Base-by-base conservation (phyloP, 345 rosid genomes). In the Eucalyptus pumila region DNA sequence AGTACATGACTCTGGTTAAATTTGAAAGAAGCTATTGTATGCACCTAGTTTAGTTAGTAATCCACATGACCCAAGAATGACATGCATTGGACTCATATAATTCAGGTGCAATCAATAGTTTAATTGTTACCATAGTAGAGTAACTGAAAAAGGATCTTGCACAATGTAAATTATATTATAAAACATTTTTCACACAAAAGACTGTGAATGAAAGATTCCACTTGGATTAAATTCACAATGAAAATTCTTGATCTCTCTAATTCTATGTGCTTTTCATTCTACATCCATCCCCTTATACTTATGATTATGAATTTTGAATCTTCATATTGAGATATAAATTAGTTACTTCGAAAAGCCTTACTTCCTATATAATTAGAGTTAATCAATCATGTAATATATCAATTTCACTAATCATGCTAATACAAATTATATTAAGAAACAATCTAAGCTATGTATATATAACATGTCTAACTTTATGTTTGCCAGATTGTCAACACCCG, bases 401-500 rank as follows among this genome's bases (percentile, higher is more conserved):
- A 5, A 1, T 58, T 58, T 6, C 3, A 0, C 67, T 60, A 27
- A 32, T 2, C 32, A 0, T 60, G 16, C 32, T 60, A 3, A 16
- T 60, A 27, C 15, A 27, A 11, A 27, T 60, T 27, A 4, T 4
- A 27, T 60, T 6, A 16, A 27, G 1, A 27, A 60, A 60, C 13
- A 60, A 60, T 60, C 69, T 56, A 26, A 27, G n/a, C 8, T 27
- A 27, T 7, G 2, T 27, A 60, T 0, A 6, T 60, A 27, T 60
- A 26, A 60, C 32, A 12, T 60, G 30, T 60, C n/a, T 60, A 26
- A 60, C 15, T 60, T 60, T 14, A 11, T 27, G 15, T 27, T 27
- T 60, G n/a, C 4, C 9, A 60, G 0, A 27, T 27, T 6, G 21
- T 51, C 2, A 3, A 51, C 21, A 16, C 2, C 3, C 4, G 4